phyloP scores from a whole-genome alignment of 225 moss, liverwort and hornwort species.

The Thuidium tamariscinum region DNA sequence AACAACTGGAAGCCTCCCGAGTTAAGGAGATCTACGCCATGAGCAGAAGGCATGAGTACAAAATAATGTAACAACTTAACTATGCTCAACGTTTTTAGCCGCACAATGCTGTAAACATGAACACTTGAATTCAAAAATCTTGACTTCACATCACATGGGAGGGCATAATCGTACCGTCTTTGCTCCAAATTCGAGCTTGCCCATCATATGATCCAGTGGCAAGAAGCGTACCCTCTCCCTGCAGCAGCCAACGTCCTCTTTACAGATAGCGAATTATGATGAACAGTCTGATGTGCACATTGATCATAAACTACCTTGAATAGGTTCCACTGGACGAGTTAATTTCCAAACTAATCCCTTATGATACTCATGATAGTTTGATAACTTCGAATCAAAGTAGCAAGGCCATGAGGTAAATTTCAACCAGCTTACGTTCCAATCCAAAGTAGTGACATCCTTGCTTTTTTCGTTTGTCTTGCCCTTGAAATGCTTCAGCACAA shows the following conservation, averaged over 20 bases:
- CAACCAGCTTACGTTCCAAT: slow-evolving; percentile 83
- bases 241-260: not conserved
- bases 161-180: slow-evolving; percentile 58
- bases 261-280: not conserved
- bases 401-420: not conserved
- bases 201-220: slow-evolving; percentile 99
- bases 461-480: slow-evolving; percentile 99
- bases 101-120: not conserved
- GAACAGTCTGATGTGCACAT: not conserved
- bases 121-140: not conserved
- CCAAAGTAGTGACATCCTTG: slow-evolving; percentile 97
- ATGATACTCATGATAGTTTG: not conserved
- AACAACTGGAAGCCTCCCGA: not conserved
- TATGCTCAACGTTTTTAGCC: not conserved
- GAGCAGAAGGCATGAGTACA: not conserved
- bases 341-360: not conserved
- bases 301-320: not conserved
- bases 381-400: not conserved
- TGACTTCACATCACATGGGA: not conserved
- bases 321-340: not conserved
- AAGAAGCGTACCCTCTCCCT: slow-evolving; percentile 89
- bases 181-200: slow-evolving; percentile 99
- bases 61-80: not conserved
- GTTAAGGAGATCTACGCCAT: not conserved
- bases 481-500: slow-evolving; percentile 96